Evolutionary conservation across 106 monocot species (phyloP).

Genomic region (Allium fistulosum): DNA sequence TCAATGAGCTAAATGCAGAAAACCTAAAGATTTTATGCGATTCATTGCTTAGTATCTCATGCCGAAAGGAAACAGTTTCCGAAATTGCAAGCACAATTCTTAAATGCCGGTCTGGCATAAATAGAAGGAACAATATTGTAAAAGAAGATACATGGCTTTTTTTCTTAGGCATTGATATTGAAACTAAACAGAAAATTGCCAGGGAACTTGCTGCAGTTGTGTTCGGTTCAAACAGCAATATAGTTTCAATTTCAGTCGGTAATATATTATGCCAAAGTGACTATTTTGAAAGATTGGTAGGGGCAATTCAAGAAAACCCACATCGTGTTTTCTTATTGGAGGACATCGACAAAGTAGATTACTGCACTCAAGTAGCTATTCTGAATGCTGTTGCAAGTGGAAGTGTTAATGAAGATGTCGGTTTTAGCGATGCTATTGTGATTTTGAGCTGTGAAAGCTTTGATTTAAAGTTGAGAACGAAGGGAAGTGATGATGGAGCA

Average conservation of each 20-base stretch:
- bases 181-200: constrained; percentile 53
- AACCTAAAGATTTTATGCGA: constrained; percentile 66
- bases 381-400: constrained; percentile 46
- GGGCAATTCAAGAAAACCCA: constrained; percentile 32
- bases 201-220: constrained; percentile 59
- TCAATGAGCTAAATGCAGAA: constrained; percentile 78
- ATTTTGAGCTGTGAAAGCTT: constrained; percentile 67
- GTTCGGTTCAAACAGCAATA: constrained; percentile 39
- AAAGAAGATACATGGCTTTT: constrained; percentile 73
- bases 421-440: constrained; percentile 54
- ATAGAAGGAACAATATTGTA: constrained; percentile 22
- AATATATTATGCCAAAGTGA: constrained; percentile 14
- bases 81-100: constrained; percentile 73
- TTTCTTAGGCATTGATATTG: constrained; percentile 60
- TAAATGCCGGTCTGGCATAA: constrained; percentile 67
- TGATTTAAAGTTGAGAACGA: constrained; percentile 48
- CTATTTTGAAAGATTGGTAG: constrained; percentile 30
- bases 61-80: constrained; percentile 54
- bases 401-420: constrained; percentile 35
- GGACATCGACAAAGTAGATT: constrained; percentile 52
- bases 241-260: constrained; percentile 23
- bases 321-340: constrained; percentile 67
- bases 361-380: constrained; percentile 20
- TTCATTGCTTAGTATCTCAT: constrained; percentile 54
- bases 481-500: constrained; percentile 20